Base-by-base conservation (phyloP, 1,284 basidiomycete species). In the Moesziomyces aphidis region DNA sequence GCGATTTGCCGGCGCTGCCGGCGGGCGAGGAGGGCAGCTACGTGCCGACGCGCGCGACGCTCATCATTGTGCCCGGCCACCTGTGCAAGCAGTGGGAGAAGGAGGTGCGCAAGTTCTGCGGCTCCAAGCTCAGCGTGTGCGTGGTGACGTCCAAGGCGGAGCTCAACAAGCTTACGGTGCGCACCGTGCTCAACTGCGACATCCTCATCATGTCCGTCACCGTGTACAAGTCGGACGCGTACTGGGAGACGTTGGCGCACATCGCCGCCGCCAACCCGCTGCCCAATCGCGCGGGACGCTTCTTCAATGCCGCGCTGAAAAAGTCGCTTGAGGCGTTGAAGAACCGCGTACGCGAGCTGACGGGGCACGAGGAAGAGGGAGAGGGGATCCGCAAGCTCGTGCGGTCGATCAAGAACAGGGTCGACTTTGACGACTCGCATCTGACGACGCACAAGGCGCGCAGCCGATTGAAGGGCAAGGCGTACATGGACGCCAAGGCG, bases 41-140 rank as follows among this genome's bases (percentile, higher is more conserved):
- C 77, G 89, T 95, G 51, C 85, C 89, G 13, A 88, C 74, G 90
- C 91, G 91, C 83, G 95, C 90, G 0, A 94, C 93, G 1, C 88
- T 96, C 34, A 89, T 92, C 74, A 88, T 97, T 67, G 95, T 97
- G 9, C 95, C 95, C 19, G 90, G 93, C 2, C 95, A 97, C 85
- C 87, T 97, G 62, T 92, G 91, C 39, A 89, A 90, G 52, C 95
- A 97, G 83, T 97, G 95, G 95, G 89, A 90, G 22, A 91, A 90
- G 15, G 95, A 97, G 83, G 90, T 93, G 47, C 85, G 87, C 77
- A 95, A 95, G 83, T 97, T 97, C 86, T 89, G 90, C 1, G 88
- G 88, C 3, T 87, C 61, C 28, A 76, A 89, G 46, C 90, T 92
- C 85, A 90, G 90, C 45, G 87, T 92, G 43, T 88, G 92, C 58